phyloP scores from a whole-genome alignment of 805 yeast species.

The Scheffersomyces amazonensis region DNA sequence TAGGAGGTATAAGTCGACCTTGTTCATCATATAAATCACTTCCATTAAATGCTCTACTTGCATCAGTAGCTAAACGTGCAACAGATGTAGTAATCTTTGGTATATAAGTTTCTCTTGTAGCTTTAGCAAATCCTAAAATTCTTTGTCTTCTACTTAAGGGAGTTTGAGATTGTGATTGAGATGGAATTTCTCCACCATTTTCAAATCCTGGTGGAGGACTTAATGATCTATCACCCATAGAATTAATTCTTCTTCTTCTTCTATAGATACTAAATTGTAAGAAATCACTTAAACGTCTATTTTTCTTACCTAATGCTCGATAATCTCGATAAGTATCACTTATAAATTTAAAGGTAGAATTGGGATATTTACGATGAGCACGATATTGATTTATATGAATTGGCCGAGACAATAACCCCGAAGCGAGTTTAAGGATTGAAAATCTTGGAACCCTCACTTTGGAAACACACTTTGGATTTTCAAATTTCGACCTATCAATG shows the following conservation, averaged over 20 bases:
- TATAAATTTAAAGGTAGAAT: conserved; percentile 22
- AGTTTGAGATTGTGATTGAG: not conserved
- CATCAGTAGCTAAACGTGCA: conserved; percentile 47
- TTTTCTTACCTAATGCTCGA: not conserved
- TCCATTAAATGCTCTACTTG: conserved; percentile 29
- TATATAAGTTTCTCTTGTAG: conserved; percentile 57
- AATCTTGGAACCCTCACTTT: conserved; percentile 15
- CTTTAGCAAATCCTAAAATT: conserved; percentile 48
- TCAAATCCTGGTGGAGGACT: not conserved
- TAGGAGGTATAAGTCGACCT: conserved; percentile 40
- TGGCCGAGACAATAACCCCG: conserved; percentile 13
- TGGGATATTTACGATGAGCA: not conserved
- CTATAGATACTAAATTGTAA: not conserved
- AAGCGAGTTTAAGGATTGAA: conserved; percentile 14
- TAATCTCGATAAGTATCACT: conserved; percentile 31
- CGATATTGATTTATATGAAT: not conserved
- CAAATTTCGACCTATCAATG: too few species aligned
- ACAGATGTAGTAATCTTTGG: conserved; percentile 50
- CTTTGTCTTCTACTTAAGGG: conserved; percentile 39
- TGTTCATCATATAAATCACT: conserved; percentile 24
- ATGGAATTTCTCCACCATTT: not conserved
- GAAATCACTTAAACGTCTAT: not conserved
- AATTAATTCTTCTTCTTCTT: not conserved
- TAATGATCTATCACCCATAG: not conserved
- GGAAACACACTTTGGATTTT: too few species aligned